Conservation (phyloP, 768 basidiomycete genomes). For the Mycena latifolia region DNA sequence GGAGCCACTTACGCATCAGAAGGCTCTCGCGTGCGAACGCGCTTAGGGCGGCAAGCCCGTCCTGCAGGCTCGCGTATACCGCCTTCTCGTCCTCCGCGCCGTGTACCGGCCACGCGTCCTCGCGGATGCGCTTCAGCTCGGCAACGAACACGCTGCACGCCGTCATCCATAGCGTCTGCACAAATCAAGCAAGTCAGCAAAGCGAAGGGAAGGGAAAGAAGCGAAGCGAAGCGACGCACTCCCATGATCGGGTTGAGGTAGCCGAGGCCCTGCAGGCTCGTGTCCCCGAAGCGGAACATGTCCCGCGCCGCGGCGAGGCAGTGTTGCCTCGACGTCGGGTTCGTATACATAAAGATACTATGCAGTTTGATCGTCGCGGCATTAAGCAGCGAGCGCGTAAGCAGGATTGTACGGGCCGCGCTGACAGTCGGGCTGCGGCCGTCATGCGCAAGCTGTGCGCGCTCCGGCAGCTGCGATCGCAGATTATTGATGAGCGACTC, state of each 20-base stretch:
- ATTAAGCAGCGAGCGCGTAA: slow-evolving; percentile 62
- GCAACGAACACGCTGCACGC: slow-evolving; percentile 61
- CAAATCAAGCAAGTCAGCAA: no score
- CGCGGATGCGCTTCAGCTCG: slow-evolving; percentile 57
- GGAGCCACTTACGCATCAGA: slow-evolving; percentile 58
- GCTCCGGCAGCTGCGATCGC: slow-evolving; percentile 48
- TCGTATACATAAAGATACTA: slow-evolving; percentile 57
- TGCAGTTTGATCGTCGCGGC: slow-evolving; percentile 67
- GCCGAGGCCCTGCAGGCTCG: slow-evolving; percentile 53
- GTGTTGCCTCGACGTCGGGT: slow-evolving; percentile 55
- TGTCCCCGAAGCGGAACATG: slow-evolving; percentile 54
- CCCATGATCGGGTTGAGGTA: slow-evolving; percentile 64
- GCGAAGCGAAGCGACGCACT: slow-evolving; percentile 49
- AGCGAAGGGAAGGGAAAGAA: background rate
- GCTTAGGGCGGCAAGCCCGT: slow-evolving; percentile 55
- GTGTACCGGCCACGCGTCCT: background rate
- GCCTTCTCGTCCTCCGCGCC: slow-evolving; percentile 51
- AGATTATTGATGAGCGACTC: slow-evolving; percentile 60
- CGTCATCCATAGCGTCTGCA: slow-evolving; percentile 59
- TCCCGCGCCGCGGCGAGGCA: slow-evolving; percentile 59
- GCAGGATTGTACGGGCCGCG: slow-evolving; percentile 49
- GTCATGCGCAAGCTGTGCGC: slow-evolving; percentile 43
- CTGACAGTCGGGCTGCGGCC: slow-evolving; percentile 45
- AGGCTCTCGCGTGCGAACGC: slow-evolving; percentile 59
- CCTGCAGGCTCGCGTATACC: slow-evolving; percentile 53